Evolutionary conservation across 371 early-diverging fungal species (phyloP), one percentile per base, ranked within the genome.

Genomic region (Mucor sp.): DNA sequence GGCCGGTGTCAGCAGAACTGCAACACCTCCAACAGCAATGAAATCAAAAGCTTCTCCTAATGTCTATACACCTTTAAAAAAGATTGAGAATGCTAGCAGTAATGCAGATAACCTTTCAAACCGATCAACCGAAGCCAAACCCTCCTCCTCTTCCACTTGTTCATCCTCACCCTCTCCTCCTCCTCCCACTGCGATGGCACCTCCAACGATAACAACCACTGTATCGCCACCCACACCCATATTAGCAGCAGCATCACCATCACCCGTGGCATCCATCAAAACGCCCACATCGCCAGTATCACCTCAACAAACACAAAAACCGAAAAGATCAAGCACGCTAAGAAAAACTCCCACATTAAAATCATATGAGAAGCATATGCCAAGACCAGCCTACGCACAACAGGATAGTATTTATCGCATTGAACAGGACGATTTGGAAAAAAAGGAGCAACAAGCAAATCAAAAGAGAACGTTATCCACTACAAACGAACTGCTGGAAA

Each of bases 321-420:
- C 60, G 4, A 72, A 68, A 27, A 67, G 72, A 65, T 56, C 68
- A 32, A 65, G 39, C 25, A 72, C 72, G 28, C 25, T 72, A 14
- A 69, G 83, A 62, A 83, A 83, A 62, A 73, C 65, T 35, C 83
- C 83, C 5, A 77, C 74, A 19, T 19, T 79, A 25, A 69, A 65
- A 60, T 66, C 76, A 1, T 83, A 83, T 55, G 79, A 83, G 17
- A 80, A 71, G 28, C 74, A 77, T 59, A 61, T 79, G 33, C 74
- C 82, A 14, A 71, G 60, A 23, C 76, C 76, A 11, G 65, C 66
- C 5, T 82, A 79, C 69, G 61, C 76, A 5, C 68, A 72, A 27
- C 55, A 74, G 27, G 82, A 82, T 23, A 79, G 82, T 44, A 82
- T 82, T 37, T 82, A 82, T 64, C 74, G 74, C n/a, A 61, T 41